Conservation (phyloP, 2,329 filamentous ascomycete species). For the Epichloe sp. region DNA sequence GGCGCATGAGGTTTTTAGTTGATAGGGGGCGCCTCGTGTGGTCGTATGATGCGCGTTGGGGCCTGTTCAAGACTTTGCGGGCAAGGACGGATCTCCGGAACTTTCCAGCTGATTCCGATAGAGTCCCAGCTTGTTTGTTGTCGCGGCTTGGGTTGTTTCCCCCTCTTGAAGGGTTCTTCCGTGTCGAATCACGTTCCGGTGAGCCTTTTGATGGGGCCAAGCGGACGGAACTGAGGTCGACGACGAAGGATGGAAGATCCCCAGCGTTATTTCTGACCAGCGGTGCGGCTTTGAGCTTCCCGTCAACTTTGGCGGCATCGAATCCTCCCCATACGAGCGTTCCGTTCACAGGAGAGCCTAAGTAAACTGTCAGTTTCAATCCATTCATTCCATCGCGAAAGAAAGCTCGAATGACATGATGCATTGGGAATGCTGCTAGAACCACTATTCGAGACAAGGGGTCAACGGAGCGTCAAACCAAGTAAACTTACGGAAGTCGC, state of each 20-base stretch:
- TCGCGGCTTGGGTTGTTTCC: background rate
- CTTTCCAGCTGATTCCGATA: background rate
- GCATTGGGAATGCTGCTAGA: too few species aligned
- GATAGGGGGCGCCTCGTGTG: background rate
- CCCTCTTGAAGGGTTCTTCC: background rate
- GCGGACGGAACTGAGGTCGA: background rate
- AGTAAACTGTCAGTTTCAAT: background rate
- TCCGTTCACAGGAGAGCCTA: background rate
- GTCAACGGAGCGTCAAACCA: background rate
- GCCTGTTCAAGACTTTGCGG: background rate
- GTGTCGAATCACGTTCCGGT: background rate
- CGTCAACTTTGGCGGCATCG: conserved; percentile 1
- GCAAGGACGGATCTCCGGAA: background rate
- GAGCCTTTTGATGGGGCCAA: background rate
- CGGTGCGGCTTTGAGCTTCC: background rate
- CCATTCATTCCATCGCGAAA: background rate
- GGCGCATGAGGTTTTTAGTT: background rate
- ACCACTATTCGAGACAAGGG: background rate
- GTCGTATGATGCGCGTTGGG: background rate
- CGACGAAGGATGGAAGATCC: background rate
- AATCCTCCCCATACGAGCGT: conserved; percentile 3
- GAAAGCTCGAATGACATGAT: too few species aligned
- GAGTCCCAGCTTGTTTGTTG: background rate
- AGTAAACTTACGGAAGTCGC: conserved; percentile 1
- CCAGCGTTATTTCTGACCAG: background rate